These are phyloP conservation scores for Iris pallida DNA, from an alignment of 116 monocot genomes.

Conservation along the genomic window DNA sequence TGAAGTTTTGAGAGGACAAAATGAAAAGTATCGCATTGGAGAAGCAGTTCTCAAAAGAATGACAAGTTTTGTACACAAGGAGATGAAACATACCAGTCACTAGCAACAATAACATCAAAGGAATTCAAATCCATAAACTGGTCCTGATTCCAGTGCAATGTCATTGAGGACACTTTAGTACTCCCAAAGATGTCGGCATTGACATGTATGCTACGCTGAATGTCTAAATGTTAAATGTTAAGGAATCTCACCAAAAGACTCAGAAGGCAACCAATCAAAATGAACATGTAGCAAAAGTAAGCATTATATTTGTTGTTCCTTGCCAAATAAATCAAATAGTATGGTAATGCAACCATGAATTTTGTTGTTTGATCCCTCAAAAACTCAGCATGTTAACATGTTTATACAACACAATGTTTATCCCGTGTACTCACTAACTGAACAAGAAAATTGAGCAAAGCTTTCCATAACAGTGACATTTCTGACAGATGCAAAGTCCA, in stretches of 20 bases:
- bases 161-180: slow-evolving; percentile 60
- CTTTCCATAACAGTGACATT: too few relatives aligned
- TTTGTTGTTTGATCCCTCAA: too few relatives aligned
- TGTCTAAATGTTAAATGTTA: slow-evolving; percentile 64
- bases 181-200: slow-evolving; percentile 63
- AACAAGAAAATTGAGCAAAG: too few relatives aligned
- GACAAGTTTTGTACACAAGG: background rate
- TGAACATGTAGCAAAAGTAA: background rate
- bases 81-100: slow-evolving; percentile 73
- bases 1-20: too few relatives aligned
- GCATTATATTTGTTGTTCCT: background rate
- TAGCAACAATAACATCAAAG: slow-evolving; percentile 93
- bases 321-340: background rate
- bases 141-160: slow-evolving; percentile 76
- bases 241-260: slow-evolving; percentile 19
- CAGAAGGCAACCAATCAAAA: background rate
- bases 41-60: too few relatives aligned
- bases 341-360: too few relatives aligned
- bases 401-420: too few relatives aligned
- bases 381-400: too few relatives aligned
- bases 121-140: slow-evolving; percentile 38
- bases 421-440: too few relatives aligned
- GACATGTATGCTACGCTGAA: slow-evolving; percentile 57
- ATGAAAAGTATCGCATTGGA: too few relatives aligned
- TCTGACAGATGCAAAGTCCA: too few relatives aligned